These are phyloP conservation scores for Trichoderma koningiopsis DNA, from an alignment of 2,329 filamentous ascomycete species.

Conservation along the genomic window DNA sequence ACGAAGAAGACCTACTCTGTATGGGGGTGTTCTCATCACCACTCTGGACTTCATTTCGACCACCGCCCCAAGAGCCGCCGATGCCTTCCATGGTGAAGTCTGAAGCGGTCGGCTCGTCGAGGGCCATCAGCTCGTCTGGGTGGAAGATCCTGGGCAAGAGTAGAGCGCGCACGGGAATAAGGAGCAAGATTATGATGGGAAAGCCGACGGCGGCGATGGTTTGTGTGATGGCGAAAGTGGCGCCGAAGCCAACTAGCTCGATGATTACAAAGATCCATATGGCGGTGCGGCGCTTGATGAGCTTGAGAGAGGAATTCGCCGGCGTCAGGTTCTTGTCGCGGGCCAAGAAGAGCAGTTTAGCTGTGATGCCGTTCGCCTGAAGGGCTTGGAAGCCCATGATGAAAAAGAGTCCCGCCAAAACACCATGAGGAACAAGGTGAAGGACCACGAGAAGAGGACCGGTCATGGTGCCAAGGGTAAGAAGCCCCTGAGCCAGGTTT, in stretches of 20 bases:
- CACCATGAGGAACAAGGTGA: conserved; percentile 76
- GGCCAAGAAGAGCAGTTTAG: conserved; percentile 70
- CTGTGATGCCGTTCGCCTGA: conserved; percentile 74
- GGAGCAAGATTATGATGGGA: conserved; percentile 69
- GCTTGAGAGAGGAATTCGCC: conserved; percentile 58
- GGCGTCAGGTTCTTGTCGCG: conserved; percentile 66
- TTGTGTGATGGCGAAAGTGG: conserved; percentile 81
- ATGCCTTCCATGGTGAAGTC: conserved; percentile 76
- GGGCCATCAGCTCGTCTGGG: conserved; percentile 58
- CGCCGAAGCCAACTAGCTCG: conserved; percentile 71
- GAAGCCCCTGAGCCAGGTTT: conserved; percentile 75
- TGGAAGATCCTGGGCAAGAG: conserved; percentile 65
- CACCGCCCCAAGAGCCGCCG: conserved; percentile 61
- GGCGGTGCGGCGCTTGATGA: conserved; percentile 62
- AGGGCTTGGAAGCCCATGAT: conserved; percentile 82
- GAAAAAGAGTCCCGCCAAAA: conserved; percentile 80
- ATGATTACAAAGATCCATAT: conserved; percentile 72
- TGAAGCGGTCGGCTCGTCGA: conserved; percentile 76
- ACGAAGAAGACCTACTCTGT: conserved; percentile 26
- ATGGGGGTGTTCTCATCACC: conserved; percentile 30
- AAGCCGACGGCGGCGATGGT: conserved; percentile 83
- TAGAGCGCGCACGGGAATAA: conserved; percentile 67
- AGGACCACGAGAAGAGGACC: conserved; percentile 73
- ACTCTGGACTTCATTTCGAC: conserved; percentile 26
- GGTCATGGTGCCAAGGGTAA: conserved; percentile 78